Evolutionary conservation across 2,329 filamentous ascomycete genomes (phyloP).

Genomic region (Cercospora berteroae): DNA sequence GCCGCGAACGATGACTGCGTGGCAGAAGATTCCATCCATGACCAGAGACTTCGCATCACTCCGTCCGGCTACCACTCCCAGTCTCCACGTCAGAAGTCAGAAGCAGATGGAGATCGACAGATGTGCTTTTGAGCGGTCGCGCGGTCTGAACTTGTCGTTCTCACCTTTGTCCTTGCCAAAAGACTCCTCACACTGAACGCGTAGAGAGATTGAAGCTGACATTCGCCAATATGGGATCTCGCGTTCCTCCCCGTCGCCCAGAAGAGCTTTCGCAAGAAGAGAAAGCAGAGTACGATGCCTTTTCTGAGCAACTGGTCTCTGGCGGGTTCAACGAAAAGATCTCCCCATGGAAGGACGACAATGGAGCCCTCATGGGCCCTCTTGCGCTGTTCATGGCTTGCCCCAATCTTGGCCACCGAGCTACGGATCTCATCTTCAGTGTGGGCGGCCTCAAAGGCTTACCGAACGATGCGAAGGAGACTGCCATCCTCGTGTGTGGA

Average conservation of each 20-base stretch:
- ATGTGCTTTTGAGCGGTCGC: not conserved
- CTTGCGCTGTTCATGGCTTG: slow-evolving; percentile 10
- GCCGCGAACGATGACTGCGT: not conserved
- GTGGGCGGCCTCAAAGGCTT: slow-evolving; percentile 22
- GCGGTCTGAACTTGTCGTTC: not conserved
- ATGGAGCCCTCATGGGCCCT: slow-evolving; percentile 15
- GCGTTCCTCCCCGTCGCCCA: slow-evolving; percentile 13
- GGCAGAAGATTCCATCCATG: not conserved
- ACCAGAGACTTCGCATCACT: not conserved
- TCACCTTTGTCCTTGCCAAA: not conserved
- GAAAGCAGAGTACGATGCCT: slow-evolving; percentile 12
- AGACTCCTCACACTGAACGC: not conserved
- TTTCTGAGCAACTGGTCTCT: slow-evolving; percentile 7
- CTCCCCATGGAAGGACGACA: slow-evolving; percentile 17
- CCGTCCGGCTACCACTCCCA: not conserved
- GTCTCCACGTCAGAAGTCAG: no score
- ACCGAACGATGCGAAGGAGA: slow-evolving; percentile 26
- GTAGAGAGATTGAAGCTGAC: not conserved
- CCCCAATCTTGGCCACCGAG: slow-evolving; percentile 18
- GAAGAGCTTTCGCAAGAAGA: slow-evolving; percentile 14
- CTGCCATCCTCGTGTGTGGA: slow-evolving; percentile 28
- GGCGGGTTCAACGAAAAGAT: slow-evolving; percentile 17
- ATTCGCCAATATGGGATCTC: slow-evolving; percentile 7
- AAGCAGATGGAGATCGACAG: not conserved
- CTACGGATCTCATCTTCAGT: slow-evolving; percentile 20